A percentile compares a stretch with the other conserved stretches of the same genome.
phyloP scores from a whole-genome alignment of 1,284 basidiomycete species.

The Microbotryum violaceum region DNA sequence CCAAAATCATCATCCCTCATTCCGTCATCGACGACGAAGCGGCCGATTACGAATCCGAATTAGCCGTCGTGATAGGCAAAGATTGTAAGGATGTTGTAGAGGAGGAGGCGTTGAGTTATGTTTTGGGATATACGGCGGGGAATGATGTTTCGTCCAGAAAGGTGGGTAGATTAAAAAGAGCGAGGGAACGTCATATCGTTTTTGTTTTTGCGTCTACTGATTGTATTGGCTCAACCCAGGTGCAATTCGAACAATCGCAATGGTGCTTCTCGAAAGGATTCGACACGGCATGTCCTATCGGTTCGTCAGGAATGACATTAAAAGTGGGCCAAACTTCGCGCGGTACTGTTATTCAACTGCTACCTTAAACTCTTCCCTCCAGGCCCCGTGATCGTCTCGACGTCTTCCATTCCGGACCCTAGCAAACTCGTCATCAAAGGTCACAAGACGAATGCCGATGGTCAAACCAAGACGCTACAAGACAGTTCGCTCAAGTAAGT shows the following conservation, averaged over 20 bases:
- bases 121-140: conserved; percentile 35
- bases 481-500: conserved; percentile 39
- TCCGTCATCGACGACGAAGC: conserved; percentile 24
- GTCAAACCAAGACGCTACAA: conserved; percentile 36
- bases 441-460: conserved; percentile 34
- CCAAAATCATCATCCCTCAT: conserved; percentile 27
- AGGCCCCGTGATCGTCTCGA: conserved; percentile 22
- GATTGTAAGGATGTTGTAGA: conserved; percentile 68
- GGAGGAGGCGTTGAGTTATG: conserved; percentile 54
- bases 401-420: conserved; percentile 30
- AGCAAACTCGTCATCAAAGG: conserved; percentile 38
- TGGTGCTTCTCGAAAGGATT: conserved; percentile 43
- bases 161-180: neutral
- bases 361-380: neutral
- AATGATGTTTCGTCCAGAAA: conserved; percentile 44
- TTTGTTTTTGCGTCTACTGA: neutral
- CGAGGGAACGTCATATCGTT: too few relatives aligned
- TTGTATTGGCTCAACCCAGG: too few relatives aligned
- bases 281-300: conserved; percentile 45
- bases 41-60: conserved; percentile 47
- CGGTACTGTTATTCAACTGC: too few relatives aligned
- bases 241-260: conserved; percentile 37
- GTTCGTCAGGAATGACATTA: conserved; percentile 33
- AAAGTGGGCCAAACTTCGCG: too few relatives aligned
- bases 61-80: conserved; percentile 79